Base-by-base conservation (phyloP, 176 grass and related monocot genomes). In the Phyllostachys edulis region DNA sequence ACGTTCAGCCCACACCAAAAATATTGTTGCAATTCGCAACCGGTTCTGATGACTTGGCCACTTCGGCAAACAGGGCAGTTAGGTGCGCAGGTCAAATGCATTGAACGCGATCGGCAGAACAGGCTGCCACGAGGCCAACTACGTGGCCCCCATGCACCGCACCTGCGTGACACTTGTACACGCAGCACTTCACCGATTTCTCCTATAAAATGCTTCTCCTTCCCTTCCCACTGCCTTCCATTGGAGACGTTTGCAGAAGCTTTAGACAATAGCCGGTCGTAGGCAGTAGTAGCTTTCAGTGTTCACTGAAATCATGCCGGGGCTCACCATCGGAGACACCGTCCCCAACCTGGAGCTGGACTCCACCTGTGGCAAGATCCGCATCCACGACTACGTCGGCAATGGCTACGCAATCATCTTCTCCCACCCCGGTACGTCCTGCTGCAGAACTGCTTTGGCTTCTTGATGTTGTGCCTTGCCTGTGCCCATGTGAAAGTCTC, bases 291-390 rank as follows among this genome's bases (percentile, higher is more conserved):
- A 73, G 69, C 59, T 51, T 16, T 51, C 44, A 67, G 62, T 36
- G 16, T 4, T 21, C 56, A 14, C 10, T 26, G 23, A 45, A 2
- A 12, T 60, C 66, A 94, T 98, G 96, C 93, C 91, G 36, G 96
- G 96, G 7, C 89, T 98, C 6, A 98, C 96, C 50, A 90, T 98
- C 76, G 96, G 96, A 69, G 93, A 95, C 64, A 93, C 89, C 67
- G 41, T 98, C 77, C 91, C 96, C 39, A 66, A 95, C 86, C 85
- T 98, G 69, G 85, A 91, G 89, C 88, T 93, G 16, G 96, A 95
- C 51, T 95, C 96, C 70, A 98, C 96, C 82, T 87, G 92, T 1
- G 96, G 96, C 69, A 80, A 67, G 68, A 95, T 95, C 81, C 73
- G 83, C 69, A 90, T 98, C 82, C 96, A 95, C 49, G 91, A 95